phyloP scores from a whole-genome alignment of 2,329 filamentous ascomycete species.

The Alternaria atra region DNA sequence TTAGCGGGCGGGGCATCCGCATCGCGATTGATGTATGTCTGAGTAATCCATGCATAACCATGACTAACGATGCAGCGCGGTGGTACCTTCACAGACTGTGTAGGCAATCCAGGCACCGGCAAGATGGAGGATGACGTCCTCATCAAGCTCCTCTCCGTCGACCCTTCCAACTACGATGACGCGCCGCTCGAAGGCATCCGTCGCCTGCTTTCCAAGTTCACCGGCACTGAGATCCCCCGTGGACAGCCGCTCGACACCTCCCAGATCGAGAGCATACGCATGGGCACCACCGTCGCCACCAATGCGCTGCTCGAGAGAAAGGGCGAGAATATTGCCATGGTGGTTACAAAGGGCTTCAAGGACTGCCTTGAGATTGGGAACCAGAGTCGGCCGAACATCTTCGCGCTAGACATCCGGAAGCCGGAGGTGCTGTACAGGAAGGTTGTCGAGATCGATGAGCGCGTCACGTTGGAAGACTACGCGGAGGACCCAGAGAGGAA shows the following conservation, averaged over 20 bases:
- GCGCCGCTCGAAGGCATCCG: slow-evolving; percentile 91
- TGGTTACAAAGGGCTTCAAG: slow-evolving; percentile 87
- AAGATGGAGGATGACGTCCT: slow-evolving; percentile 77
- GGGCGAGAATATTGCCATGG: slow-evolving; percentile 85
- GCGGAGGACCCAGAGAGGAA: slow-evolving; percentile 81
- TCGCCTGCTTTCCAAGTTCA: slow-evolving; percentile 82
- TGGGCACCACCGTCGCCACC: slow-evolving; percentile 95
- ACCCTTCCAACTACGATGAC: slow-evolving; percentile 89
- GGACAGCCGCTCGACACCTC: slow-evolving; percentile 82
- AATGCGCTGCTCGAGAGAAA: slow-evolving; percentile 91
- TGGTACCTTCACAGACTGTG: slow-evolving; percentile 92
- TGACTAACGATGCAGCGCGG: slow-evolving; percentile 66
- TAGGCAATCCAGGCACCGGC: slow-evolving; percentile 78
- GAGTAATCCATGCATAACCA: neutral
- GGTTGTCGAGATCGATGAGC: slow-evolving; percentile 89
- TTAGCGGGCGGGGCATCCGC: slow-evolving; percentile 67
- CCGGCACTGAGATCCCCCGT: slow-evolving; percentile 77
- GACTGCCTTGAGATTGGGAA: slow-evolving; percentile 91
- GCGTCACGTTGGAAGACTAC: slow-evolving; percentile 91
- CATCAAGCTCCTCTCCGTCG: slow-evolving; percentile 89
- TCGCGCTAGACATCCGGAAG: slow-evolving; percentile 86
- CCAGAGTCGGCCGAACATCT: slow-evolving; percentile 88
- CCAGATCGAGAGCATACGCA: slow-evolving; percentile 87
- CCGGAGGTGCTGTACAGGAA: slow-evolving; percentile 86
- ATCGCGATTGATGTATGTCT: slow-evolving; percentile 70